These are phyloP conservation scores for Penicillium atrosanguineum DNA, from an alignment of 495 filamentous ascomycete species.

Conservation along the genomic window DNA sequence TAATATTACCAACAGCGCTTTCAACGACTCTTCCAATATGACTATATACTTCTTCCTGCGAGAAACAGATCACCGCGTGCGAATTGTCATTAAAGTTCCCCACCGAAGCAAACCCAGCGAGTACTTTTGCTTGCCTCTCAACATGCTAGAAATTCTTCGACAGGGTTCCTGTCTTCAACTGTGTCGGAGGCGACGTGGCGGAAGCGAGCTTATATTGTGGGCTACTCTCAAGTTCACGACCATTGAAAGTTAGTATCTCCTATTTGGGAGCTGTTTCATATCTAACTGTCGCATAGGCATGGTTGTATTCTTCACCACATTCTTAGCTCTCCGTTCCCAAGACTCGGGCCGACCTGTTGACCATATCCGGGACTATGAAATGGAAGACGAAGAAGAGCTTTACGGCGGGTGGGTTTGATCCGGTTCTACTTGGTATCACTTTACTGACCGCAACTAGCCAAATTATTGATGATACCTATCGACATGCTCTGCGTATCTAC, in stretches of 20 bases:
- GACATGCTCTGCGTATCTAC: constrained; percentile 71
- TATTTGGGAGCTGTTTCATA: background rate
- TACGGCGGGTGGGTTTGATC: constrained; percentile 62
- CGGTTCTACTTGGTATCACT: background rate
- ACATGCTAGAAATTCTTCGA: constrained; percentile 53
- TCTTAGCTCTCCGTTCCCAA: constrained; percentile 70
- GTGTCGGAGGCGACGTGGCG: constrained; percentile 45
- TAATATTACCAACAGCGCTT: constrained; percentile 23
- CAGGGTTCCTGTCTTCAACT: constrained; percentile 53
- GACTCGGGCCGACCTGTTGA: constrained; percentile 53
- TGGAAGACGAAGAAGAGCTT: constrained; percentile 60
- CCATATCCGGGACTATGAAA: constrained; percentile 56
- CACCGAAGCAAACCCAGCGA: constrained; percentile 34
- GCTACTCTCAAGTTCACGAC: constrained; percentile 55
- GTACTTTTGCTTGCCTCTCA: constrained; percentile 50
- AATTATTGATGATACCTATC: constrained; percentile 68
- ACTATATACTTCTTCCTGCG: constrained; percentile 56
- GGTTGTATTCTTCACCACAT: constrained; percentile 76
- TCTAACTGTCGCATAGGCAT: constrained; percentile 47
- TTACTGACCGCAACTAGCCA: constrained; percentile 39
- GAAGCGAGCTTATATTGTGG: constrained; percentile 50
- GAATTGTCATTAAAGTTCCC: constrained; percentile 55
- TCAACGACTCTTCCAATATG: constrained; percentile 44
- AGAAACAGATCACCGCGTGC: constrained; percentile 50
- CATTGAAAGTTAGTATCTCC: constrained; percentile 51